Conservation (phyloP, 2,329 filamentous ascomycete species). For the Grosmannia penicillata region DNA sequence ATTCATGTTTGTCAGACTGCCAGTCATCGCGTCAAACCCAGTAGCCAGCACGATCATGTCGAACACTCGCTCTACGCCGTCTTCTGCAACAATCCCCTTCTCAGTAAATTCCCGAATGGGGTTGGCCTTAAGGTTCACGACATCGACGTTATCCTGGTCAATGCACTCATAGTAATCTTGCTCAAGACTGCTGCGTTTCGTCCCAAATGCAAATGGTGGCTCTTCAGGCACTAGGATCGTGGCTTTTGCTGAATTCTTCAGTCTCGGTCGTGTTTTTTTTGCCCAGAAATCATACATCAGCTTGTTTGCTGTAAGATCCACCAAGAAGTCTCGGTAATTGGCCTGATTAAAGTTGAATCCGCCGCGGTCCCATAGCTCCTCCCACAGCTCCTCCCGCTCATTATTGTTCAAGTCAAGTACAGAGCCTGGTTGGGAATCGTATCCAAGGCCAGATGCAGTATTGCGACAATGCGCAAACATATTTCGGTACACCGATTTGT, state of each 20-base stretch:
- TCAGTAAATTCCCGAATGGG: conserved; percentile 24
- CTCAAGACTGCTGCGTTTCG: conserved; percentile 31
- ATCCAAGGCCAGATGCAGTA: conserved; percentile 36
- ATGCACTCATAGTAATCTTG: conserved; percentile 33
- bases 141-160: conserved; percentile 26
- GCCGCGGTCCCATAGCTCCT: conserved; percentile 22
- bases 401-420: conserved; percentile 23
- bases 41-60: conserved; percentile 20
- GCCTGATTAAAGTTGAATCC: conserved; percentile 6
- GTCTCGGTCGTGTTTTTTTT: conserved; percentile 19
- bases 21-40: conserved; percentile 21
- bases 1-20: conserved; percentile 16
- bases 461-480: conserved; percentile 28
- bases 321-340: conserved; percentile 13
- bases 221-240: conserved; percentile 25
- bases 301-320: conserved; percentile 15
- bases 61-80: conserved; percentile 21
- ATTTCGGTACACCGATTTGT: conserved; percentile 19
- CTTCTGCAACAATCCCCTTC: conserved; percentile 22
- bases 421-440: conserved; percentile 28
- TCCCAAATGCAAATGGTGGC: conserved; percentile 29
- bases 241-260: conserved; percentile 17
- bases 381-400: conserved; percentile 26
- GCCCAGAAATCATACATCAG: conserved; percentile 17
- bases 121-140: conserved; percentile 27